phyloP scores from a whole-genome alignment of 495 filamentous ascomycete genomes.

The Cladorrhinum samala region DNA sequence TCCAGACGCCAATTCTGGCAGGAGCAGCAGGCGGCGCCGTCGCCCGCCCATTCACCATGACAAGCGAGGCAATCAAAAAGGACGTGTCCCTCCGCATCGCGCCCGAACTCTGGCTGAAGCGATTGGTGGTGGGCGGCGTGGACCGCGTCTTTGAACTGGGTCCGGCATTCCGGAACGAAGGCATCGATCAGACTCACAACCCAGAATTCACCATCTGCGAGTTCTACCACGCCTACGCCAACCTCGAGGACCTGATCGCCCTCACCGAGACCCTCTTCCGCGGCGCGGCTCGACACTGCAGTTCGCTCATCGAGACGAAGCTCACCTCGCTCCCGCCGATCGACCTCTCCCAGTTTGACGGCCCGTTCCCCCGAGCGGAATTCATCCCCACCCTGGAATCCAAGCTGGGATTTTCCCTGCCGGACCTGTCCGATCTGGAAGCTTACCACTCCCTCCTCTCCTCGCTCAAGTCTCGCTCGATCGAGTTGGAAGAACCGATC shows the following conservation, averaged over 20 bases:
- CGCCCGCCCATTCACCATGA: conserved; percentile 78
- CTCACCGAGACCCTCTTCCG: conserved; percentile 65
- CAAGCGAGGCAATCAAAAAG: conserved; percentile 63
- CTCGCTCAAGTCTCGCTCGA: conserved; percentile 44
- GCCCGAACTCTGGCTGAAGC: conserved; percentile 93
- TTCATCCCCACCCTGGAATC: conserved; percentile 77
- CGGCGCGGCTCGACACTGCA: conserved; percentile 49
- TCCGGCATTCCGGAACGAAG: conserved; percentile 89
- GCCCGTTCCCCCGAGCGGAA: conserved; percentile 59
- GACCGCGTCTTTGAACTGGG: conserved; percentile 93
- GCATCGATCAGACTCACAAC: conserved; percentile 95
- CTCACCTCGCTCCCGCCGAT: conserved; percentile 47
- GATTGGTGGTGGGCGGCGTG: conserved; percentile 87
- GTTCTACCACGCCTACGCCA: conserved; percentile 85
- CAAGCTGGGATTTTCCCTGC: conserved; percentile 56
- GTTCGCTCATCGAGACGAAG: conserved; percentile 40
- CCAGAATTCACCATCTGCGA: conserved; percentile 97
- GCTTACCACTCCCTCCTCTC: conserved; percentile 51
- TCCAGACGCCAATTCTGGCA: conserved; percentile 82
- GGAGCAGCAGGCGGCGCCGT: conserved; percentile 71
- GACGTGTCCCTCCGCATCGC: conserved; percentile 74
- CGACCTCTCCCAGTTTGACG: conserved; percentile 30
- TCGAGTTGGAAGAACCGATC: conserved; percentile 37
- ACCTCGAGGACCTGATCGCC: conserved; percentile 66
- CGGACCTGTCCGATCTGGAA: conserved; percentile 53